These are phyloP conservation scores for Dictyostelium intermedium DNA, from an alignment of 78 protist genomes.

Conservation along the genomic window DNA sequence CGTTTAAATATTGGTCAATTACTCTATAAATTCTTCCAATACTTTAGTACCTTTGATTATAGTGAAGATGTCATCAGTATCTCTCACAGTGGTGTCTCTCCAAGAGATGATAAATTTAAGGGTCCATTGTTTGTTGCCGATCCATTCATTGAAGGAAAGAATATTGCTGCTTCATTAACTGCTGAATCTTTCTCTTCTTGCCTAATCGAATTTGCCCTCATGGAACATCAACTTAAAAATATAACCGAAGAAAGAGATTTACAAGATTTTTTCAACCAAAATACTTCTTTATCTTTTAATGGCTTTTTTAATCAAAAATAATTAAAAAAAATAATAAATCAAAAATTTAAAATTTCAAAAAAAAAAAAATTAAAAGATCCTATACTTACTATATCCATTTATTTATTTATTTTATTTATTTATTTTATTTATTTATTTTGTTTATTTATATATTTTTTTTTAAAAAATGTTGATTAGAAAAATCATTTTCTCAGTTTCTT, in stretches of 20 bases:
- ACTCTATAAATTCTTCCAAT: constrained; percentile 12
- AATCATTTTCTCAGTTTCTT: no score
- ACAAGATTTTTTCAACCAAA: background rate
- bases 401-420: no score
- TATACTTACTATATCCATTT: no score
- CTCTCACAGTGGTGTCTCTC: background rate
- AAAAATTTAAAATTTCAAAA: no score
- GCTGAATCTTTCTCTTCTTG: background rate
- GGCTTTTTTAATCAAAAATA: background rate
- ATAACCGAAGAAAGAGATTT: background rate
- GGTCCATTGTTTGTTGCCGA: background rate
- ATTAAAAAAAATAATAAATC: no score
- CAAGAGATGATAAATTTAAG: background rate
- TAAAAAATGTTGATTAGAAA: no score
- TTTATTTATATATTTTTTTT: no score
- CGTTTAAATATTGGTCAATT: background rate
- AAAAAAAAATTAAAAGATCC: no score
- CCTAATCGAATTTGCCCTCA: background rate
- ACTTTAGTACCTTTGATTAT: constrained; percentile 12
- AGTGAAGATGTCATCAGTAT: constrained; percentile 5
- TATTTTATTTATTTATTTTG: no score
- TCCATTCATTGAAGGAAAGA: background rate
- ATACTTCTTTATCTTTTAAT: background rate
- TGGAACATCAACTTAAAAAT: background rate
- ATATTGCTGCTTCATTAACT: background rate